Base-by-base conservation (phyloP, 441 rosid genomes). In the Flueggea neowawraea region DNA sequence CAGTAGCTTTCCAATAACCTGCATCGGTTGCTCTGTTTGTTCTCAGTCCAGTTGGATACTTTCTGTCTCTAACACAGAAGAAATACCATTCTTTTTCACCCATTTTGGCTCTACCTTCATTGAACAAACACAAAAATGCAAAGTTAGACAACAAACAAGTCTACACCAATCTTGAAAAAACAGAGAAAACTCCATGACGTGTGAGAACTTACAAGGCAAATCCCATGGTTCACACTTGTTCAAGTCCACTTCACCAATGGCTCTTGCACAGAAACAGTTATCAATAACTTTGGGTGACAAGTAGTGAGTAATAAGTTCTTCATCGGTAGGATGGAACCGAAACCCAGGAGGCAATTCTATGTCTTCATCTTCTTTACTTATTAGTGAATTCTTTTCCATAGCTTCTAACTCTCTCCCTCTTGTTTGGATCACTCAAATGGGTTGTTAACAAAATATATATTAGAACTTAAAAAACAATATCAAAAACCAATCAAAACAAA, bases 191-290 rank as follows among this genome's bases (percentile, higher is more conserved):
- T 15, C 43, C 47, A 39, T 0, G 6, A 10, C 6, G 16, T 11
- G 3, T 16, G 2, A 58, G 16, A 1, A 59, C 62, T 63, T 61
- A 58, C 57, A 8, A 16, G 91, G 97, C 73, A 94, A 78, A 76
- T 94, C 97, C 99, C 99, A 94, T 0, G 99, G 99, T 55, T 94
- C 99, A 65, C 71, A 84, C 88, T 89, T 94, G 88, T 94, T 94
- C 62, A 94, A 77, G 74, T 94, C 96, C 51, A 73, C 97, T 64
- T 91, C 88, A n/a, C 90, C 96, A 54, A 94, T 76, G 3, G 99
- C 97, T 63, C 68, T 70, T 14, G 96, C 80, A 44, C 77, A 60
- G 74, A 94, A 94, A 54, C 58, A 33, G 75, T 59, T 56, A 64
- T 89, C 78, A 16, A 84, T 28, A 67, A 85, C 96, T 65, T 94